Percentiles rank a stretch among this genome's conserved stretches.
phyloP scores from a whole-genome alignment of 2,329 filamentous ascomycete genomes.

The Aureobasidium pullulans region DNA sequence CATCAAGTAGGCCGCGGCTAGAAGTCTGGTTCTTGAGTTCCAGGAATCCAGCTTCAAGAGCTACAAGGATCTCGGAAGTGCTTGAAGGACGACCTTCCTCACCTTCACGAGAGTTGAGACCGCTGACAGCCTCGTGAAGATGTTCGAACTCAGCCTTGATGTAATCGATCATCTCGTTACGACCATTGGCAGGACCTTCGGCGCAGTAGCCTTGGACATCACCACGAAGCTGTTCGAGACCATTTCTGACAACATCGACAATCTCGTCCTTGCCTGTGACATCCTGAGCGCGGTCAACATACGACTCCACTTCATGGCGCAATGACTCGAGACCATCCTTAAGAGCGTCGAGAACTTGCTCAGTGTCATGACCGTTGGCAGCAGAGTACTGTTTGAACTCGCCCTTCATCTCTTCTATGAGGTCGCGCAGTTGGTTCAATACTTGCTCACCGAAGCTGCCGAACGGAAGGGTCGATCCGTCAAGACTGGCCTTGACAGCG shows the following conservation, averaged over 20 bases:
- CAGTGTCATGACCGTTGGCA: conserved; percentile 71
- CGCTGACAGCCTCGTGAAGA: conserved; percentile 51
- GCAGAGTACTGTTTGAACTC: conserved; percentile 73
- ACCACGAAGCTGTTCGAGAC: conserved; percentile 57
- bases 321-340: conserved; percentile 81
- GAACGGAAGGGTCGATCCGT: conserved; percentile 45
- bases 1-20: conserved; percentile 29
- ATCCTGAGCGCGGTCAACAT: conserved; percentile 66
- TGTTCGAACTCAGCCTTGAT: conserved; percentile 53
- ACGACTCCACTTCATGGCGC: conserved; percentile 70
- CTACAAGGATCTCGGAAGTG: conserved; percentile 33
- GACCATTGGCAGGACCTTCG: conserved; percentile 35
- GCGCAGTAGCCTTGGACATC: conserved; percentile 49
- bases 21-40: conserved; percentile 35
- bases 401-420: conserved; percentile 54
- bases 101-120: conserved; percentile 1
- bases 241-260: conserved; percentile 58
- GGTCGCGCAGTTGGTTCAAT: conserved; percentile 50
- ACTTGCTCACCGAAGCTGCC: conserved; percentile 52
- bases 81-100: conserved; percentile 18
- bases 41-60: conserved; percentile 33
- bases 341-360: conserved; percentile 80
- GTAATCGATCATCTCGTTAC: conserved; percentile 41
- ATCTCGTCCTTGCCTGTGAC: conserved; percentile 69
- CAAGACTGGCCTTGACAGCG: conserved; percentile 50